Base-by-base conservation (phyloP, 2,329 filamentous ascomycete species). In the Aspergillus proliferans region DNA sequence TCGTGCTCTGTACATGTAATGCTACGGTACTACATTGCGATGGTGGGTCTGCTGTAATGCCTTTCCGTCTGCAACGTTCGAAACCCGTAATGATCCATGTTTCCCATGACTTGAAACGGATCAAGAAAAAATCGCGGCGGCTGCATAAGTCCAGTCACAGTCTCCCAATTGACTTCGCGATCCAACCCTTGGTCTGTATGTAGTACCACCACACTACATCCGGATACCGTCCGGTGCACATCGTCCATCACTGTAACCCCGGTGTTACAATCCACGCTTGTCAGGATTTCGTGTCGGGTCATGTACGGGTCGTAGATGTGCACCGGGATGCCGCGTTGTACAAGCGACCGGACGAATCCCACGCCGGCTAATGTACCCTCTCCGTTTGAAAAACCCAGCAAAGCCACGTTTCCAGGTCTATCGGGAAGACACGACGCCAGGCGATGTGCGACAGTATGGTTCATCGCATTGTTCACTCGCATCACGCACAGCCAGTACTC, bases 401-500 rank as follows among this genome's bases (percentile, higher is more conserved):
- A 19, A 24, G 21, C 21, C 18, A 41, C 39, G 3, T 19, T 41
- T 5, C 39, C 39, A 19, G 19, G 15, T 22, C 3, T 41, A 14
- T 41, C 8, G 15, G 18, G 39, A 8, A 24, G 39, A 41, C 12
- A 41, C 5, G 19, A 19, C 3, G n/a, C 12, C 12, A 41, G 6
- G 14, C 18, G 14, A 21, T 41, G 15, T 4, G 19, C 19, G 12
- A 22, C 14, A 28, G 14, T 9, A n/a, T 43, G 21, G 14, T 43
- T 26, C 14, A 19, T 43, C 7, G n/a, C 15, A n/a, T 44, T 47
- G 19, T 58, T 50, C 43, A 59, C 56, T n/a, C 45, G 43, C 6
- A 57, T 38, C 14, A 57, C 52, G 7, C 24, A 24, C 18, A 22
- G 30, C 57, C 57, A 59, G 39, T 59, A 59, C 7, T 53, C 52